Evolutionary conservation across 1,139 yeast species (phyloP), one percentile per base, ranked within the genome.

Genomic region (Geotrichum reessii): DNA sequence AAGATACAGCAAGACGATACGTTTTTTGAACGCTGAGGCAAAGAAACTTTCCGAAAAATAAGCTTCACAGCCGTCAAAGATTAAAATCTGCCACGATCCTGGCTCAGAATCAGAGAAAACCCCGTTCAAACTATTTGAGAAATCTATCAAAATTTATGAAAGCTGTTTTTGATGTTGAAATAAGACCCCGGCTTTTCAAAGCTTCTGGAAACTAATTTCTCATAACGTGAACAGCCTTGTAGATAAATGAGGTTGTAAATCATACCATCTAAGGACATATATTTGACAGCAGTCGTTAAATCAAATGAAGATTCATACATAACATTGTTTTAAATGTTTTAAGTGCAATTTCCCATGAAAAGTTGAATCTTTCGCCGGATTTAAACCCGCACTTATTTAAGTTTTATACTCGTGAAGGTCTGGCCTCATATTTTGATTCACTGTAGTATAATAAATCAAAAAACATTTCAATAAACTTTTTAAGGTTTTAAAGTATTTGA

Each of bases 101-200:
- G 77, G 82, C 59, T 80, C 80, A 8, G 81, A 78, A 33, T 82
- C 69, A 53, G 84, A n/a, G 71, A 54, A 80, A 81, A 8, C 79
- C 74, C 22, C 83, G 84, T 64, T 84, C 87, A 9, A 83, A 81
- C 67, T 81, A 81, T 69, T 84, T 84, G 51, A 11, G 47, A 40
- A 24, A 84, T 76, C 40, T 82, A 76, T 25, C 79, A 76, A 12
- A 84, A 75, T 2, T 78, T 73, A 6, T 86, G 81, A 58, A 84
- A 68, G 2, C 80, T 78, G 37, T 81, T 82, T 3, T 74, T 75
- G 47, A 83, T 71, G 58, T 77, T 80, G 17, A 81, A 6, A 71
- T 71, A 42, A 75, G 74, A 61, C 71, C 71, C 27, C 71, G 65
- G 3, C 83, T 84, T 64, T 76, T 77, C 58, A 81, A 78, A 37